Evolutionary conservation across 768 basidiomycete genomes (phyloP), one percentile per base, ranked within the genome.

Genomic region (Rubroboletus satanas): DNA sequence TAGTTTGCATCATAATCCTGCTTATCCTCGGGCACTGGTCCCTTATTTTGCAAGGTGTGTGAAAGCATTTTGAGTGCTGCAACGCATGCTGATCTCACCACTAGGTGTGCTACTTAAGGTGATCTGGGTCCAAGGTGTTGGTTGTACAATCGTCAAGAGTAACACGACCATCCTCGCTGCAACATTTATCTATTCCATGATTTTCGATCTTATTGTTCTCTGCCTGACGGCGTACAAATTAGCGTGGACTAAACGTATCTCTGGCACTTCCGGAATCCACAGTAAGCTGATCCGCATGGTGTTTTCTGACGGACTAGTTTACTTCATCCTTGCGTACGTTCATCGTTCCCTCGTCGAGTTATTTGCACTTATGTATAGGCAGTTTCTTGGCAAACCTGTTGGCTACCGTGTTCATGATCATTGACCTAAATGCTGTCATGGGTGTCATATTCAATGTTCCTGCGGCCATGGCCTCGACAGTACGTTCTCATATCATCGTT

Each of bases 131-230:
- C 73, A 76, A 9, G 74, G 67, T 2, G 49, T 63, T 11, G 75
- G 77, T 0, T 89, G 87, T 64, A 71, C 73, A 2, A 86, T 89
- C 52, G 74, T 76, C 1, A 63, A 78, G 31, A 85, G 85, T 7
- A 80, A 84, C 64, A 88, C 82, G 66, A 81, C 67, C 9, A 70
- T 87, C 49, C 77, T 88, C 32, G 83, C 84, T 5, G 82, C 83
- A 3, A 84, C 84, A 4, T 89, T 88, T 68, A 84, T 88, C 32
- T 89, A 89, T 61, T 83, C 86, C 31, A 90, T 89, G 88, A 74
- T 75, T 63, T 87, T 89, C 64, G 88, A 89, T 65, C 71, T 86
- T 21, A 54, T 78, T 29, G 84, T 88, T 37, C 75, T 88, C 43
- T 55, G 73, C 26, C 69, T 89, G 59, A 87, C 80, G 36, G 79